Conservation (phyloP, 208 protist species). For the Naegleria fowleri region DNA sequence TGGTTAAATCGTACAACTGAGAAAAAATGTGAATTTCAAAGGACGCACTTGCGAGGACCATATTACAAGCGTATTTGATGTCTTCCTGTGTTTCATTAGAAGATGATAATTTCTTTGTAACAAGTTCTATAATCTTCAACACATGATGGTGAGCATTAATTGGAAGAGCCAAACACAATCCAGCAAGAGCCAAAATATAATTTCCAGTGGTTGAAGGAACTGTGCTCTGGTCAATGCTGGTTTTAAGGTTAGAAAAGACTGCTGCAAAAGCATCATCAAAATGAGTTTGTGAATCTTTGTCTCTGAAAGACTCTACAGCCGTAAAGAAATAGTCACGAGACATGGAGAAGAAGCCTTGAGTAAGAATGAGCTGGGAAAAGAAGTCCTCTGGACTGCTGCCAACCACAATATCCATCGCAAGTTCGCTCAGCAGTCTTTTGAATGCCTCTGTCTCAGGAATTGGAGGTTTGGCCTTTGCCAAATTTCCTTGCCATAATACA, state of each 20-base stretch:
- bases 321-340: not conserved
- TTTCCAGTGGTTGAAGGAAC: not conserved
- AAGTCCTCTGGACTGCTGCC: not conserved
- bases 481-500: constrained; percentile 9
- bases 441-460: not conserved
- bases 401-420: not conserved
- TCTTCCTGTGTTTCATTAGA: not conserved
- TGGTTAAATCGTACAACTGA: not conserved
- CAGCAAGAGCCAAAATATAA: not conserved
- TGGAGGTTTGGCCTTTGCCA: not conserved
- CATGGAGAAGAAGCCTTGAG: not conserved
- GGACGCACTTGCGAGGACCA: not conserved
- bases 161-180: not conserved
- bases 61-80: not conserved
- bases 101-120: not conserved
- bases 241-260: not conserved
- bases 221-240: not conserved
- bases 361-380: not conserved
- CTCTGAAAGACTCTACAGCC: not conserved
- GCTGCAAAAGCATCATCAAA: not conserved
- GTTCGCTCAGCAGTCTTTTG: not conserved
- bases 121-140: not conserved
- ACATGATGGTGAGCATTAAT: not conserved
- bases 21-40: not conserved
- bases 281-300: not conserved